phyloP scores from a whole-genome alignment of 1,284 basidiomycete genomes.

The Boletus sp. region DNA sequence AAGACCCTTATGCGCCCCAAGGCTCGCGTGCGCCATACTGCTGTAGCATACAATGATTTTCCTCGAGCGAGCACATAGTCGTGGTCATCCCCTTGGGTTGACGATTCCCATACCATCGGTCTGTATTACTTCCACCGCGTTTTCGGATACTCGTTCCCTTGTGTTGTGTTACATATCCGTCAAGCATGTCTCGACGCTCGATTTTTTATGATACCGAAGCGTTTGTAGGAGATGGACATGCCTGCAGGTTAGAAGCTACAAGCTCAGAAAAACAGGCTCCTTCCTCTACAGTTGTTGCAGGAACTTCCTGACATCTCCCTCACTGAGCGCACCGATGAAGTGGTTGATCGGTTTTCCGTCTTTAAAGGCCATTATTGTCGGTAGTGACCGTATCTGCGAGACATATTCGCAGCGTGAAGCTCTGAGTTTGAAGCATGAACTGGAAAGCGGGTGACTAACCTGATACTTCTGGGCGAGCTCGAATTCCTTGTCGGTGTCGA shows the following conservation, averaged over 20 bases:
- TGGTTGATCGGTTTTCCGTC: conserved; percentile 51
- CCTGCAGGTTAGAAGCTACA: neutral
- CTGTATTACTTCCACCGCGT: conserved; percentile 14
- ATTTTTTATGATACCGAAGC: conserved; percentile 15
- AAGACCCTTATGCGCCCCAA: conserved; percentile 76
- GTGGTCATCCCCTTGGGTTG: neutral
- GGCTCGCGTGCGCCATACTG: conserved; percentile 23
- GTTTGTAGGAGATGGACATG: conserved; percentile 3
- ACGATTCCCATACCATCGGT: conserved; percentile 10
- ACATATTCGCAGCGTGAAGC: too few relatives aligned
- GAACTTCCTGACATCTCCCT: conserved; percentile 47
- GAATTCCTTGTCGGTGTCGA: conserved; percentile 57
- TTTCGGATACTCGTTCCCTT: conserved; percentile 18
- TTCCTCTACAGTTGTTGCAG: conserved; percentile 38
- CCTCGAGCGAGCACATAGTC: neutral
- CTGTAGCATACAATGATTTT: conserved; percentile 31
- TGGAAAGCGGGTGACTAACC: conserved; percentile 33
- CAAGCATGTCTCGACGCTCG: conserved; percentile 6
- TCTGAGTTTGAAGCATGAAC: neutral
- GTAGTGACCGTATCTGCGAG: conserved; percentile 56
- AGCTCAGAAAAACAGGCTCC: conserved; percentile 15
- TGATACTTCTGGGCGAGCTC: conserved; percentile 48
- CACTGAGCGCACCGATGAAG: conserved; percentile 60
- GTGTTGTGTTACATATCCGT: conserved; percentile 15
- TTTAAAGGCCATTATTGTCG: conserved; percentile 69